Evolutionary conservation across 2,329 filamentous ascomycete species (phyloP), one percentile per base, ranked within the genome.

Genomic region (Microsporum ferrugineum): DNA sequence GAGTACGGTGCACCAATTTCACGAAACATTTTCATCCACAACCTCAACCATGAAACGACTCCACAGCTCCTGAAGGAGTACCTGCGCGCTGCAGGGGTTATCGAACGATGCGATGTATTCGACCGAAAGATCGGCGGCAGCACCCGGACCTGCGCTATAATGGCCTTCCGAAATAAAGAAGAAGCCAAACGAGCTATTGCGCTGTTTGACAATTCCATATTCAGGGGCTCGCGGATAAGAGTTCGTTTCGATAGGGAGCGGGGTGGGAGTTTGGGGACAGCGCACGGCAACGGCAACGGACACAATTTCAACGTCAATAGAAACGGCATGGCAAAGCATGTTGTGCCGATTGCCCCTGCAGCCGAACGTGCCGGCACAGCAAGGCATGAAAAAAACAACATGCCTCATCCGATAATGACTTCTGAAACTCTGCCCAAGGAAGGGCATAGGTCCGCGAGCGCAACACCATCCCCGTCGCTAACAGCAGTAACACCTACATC

Each of bases 141-240:
- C 14, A 55, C 63, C 39, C 66, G 66, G 60, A 63, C 65, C 14
- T 69, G 69, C 45, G 68, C 70, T 1, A 71, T 67, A 5, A 68
- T 71, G 3, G 71, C 69, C 1, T 71, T 75, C 63, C 67, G 63
- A 41, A 70, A 63, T 7, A 63, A 66, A 10, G 73, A 75, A 0
- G 72, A 75, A 38, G 74, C 74, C 3, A 70, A 70, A 59, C 67
- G 67, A n/a, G 71, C 71, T 10, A 67, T 73, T 23, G 62, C 63
- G 0, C 65, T 69, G 57, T 71, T 72, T 59, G 71, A 76, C 62
- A 72, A 72, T 36, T 62, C 68, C 14, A 62, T 63, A 3, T 72
- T 76, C 58, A 69, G 69, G 61, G 72, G 71, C 1, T 65, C 67
- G 1, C 70, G 64, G 7, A 72, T 76, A 36, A 65, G 69, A 34